Base-by-base conservation (phyloP, 2,329 filamentous ascomycete species). In the Thielaviopsis punctulata region DNA sequence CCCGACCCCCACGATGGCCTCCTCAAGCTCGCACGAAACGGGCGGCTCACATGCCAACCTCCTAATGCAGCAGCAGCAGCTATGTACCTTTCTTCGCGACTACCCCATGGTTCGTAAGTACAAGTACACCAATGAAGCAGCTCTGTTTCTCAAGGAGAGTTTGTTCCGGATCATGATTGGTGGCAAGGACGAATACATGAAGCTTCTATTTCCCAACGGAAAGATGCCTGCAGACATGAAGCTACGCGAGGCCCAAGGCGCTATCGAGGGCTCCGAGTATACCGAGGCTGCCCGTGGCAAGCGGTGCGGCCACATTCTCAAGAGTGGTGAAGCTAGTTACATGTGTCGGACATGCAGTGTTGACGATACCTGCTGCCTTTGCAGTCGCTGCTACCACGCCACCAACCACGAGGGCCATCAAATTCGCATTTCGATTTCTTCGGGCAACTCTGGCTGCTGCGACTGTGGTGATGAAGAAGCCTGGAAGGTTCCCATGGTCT, bases 221-320 rank as follows among this genome's bases (percentile, higher is more conserved):
- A 75, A 73, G 41, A 77, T 82, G 8, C 69, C 73, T 24, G 66
- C 71, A n/a, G 69, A 69, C 45, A 83, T 89, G 75, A 92, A 84
- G 65, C 72, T 98, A 39, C 78, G 84, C 56, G 81, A 86, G 60
- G 89, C 89, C 15, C 93, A 98, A 63, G 90, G 89, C 18, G 86
- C 86, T n/a, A 75, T 87, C 54, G 88, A 95, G 62, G 90, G 92
- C 10, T 87, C 90, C 27, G 93, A 98, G 65, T 98, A 96, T 64
- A 92, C 87, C 19, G 84, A 90, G 59, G 84, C 85, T 6, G 92
- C 92, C 13, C 80, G 87, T 59, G 92, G 93, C 52, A 93, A 93
- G 66, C 82, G 88, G 46, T 98, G 92, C 64, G 93, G 92, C 3
- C 93, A 98, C 69, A 96, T 98, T 57, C 95, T 98, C 74, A 90